Evolutionary conservation across 495 filamentous ascomycete species (phyloP), one percentile per base, ranked within the genome.

Genomic region (Hypoxylon trugodes): DNA sequence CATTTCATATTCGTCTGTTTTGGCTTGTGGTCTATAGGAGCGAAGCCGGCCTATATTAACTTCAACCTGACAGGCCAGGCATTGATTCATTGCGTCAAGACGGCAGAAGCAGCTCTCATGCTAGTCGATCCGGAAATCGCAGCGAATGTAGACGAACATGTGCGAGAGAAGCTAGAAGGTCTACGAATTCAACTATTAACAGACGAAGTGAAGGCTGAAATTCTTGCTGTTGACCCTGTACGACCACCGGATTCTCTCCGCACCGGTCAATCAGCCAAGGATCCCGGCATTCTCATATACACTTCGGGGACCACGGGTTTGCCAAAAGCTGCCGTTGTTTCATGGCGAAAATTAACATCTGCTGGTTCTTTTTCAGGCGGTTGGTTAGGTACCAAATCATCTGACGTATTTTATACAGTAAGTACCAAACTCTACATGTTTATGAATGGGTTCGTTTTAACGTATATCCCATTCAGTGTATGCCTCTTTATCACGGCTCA

Each of bases 401-500:
- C 68, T 0, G 93, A 97, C 65, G 81, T 89, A 18, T 87, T 92
- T 69, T 97, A 95, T 76, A 96, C 94, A 38, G 89, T 90, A 81
- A 66, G 77, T 66, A 32, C 36, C 38, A 33, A 16, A 0, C 21
- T 22, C 16, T 7, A 15, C 10, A 42, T 19, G 2, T 36, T 9
- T 2, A 6, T 7, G 6, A 1, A 33, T 6, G 1, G 32, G 35
- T 18, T 3, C 6, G 8, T 30, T 49, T 41, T 56, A 38, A 61
- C 16, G n/a, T n/a, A 46, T 5, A 9, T 25, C 18, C 0, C 36
- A 26, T 40, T 3, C 53, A 90, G 86, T 91, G 87, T 57, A 97
- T 98, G 93, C 95, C 95, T 0, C 83, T 98, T 12, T 98, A 98
- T 69, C 95, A 98, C 75, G 86, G 89, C 38, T 91, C 94, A 1